phyloP scores from a whole-genome alignment of 768 basidiomycete genomes.

The Lentinula aciculospora region DNA sequence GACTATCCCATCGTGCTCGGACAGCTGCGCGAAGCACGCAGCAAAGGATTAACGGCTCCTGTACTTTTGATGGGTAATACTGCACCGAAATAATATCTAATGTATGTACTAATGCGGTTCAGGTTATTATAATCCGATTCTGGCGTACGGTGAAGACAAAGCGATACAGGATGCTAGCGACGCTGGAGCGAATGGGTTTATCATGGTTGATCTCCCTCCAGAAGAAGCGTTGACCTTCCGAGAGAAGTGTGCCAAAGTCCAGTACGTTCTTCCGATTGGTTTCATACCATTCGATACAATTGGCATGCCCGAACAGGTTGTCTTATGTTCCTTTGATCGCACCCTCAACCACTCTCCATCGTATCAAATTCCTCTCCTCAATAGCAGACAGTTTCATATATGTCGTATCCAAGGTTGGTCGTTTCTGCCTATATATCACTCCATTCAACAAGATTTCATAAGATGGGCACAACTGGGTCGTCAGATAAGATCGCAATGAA shows the following conservation, averaged over 20 bases:
- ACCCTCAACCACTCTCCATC: slow-evolving; percentile 82
- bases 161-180: slow-evolving; percentile 85
- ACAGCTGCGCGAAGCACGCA: slow-evolving; percentile 72
- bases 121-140: slow-evolving; percentile 98
- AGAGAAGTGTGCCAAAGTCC: slow-evolving; percentile 73
- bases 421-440: neutral
- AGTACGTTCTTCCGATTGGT: slow-evolving; percentile 43
- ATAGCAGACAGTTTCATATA: slow-evolving; percentile 99
- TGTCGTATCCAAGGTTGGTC: slow-evolving; percentile 85
- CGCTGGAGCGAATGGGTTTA: slow-evolving; percentile 95
- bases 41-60: slow-evolving; percentile 77
- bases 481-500: slow-evolving; percentile 70
- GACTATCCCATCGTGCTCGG: slow-evolving; percentile 73
- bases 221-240: slow-evolving; percentile 93
- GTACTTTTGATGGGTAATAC: slow-evolving; percentile 88
- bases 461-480: slow-evolving; percentile 99
- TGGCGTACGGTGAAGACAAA: slow-evolving; percentile 93
- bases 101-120: neutral
- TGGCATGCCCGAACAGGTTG: slow-evolving; percentile 42
- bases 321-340: slow-evolving; percentile 95
- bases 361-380: slow-evolving; percentile 85
- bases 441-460: slow-evolving; percentile 10
- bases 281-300: neutral
- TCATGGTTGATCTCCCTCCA: slow-evolving; percentile 96
- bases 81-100: neutral